These are phyloP conservation scores for Diplotaxis tenuifolia DNA, from an alignment of 345 rosid genomes.

Conservation along the genomic window DNA sequence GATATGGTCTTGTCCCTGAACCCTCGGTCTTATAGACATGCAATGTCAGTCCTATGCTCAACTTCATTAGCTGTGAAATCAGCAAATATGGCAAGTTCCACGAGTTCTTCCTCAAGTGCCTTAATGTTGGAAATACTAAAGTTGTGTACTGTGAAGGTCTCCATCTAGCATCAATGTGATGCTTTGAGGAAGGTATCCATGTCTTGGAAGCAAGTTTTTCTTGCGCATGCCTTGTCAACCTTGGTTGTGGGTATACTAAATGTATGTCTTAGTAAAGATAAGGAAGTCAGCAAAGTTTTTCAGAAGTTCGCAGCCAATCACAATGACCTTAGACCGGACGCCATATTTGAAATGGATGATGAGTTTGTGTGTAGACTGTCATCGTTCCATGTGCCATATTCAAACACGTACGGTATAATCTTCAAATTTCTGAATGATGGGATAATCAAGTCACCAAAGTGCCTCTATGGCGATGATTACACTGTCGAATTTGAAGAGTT, in stretches of 20 bases:
- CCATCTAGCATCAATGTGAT: background rate
- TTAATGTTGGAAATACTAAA: background rate
- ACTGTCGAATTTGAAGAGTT: too few relatives aligned
- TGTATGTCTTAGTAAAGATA: background rate
- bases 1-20: background rate
- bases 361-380: background rate
- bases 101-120: background rate
- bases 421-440: background rate
- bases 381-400: background rate
- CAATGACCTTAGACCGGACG: too few relatives aligned
- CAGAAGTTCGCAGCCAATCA: background rate
- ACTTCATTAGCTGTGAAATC: background rate
- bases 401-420: background rate
- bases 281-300: background rate
- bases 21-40: background rate
- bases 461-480: too few relatives aligned
- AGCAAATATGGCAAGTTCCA: background rate
- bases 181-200: background rate
- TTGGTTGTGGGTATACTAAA: background rate
- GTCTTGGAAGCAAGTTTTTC: background rate
- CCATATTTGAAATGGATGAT: background rate
- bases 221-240: background rate
- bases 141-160: background rate
- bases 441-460: too few relatives aligned
- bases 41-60: background rate